Evolutionary conservation across 2,329 filamentous ascomycete genomes (phyloP).

Genomic region (Coniochaeta ligniaria): DNA sequence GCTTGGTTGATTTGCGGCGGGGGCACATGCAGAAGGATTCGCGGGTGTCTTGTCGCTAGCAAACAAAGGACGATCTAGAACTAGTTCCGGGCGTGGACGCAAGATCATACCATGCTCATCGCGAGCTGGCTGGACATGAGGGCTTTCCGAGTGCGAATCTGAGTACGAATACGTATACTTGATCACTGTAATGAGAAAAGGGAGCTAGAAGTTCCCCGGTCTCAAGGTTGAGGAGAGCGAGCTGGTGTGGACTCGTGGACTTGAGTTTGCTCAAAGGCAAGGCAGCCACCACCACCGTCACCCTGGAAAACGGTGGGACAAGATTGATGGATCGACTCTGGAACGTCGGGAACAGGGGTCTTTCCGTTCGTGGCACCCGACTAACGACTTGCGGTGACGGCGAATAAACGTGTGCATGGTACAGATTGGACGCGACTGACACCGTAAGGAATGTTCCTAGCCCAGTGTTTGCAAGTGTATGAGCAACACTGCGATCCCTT

Average conservation of each 20-base stretch:
- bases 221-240: background rate
- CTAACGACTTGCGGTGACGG: background rate
- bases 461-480: background rate
- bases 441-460: background rate
- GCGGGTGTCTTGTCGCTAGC: background rate
- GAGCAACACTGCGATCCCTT: background rate
- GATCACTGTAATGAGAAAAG: background rate
- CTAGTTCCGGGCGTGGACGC: background rate
- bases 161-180: background rate
- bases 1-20: background rate
- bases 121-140: background rate
- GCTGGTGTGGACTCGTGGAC: background rate
- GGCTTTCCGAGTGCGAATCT: background rate
- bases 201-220: background rate
- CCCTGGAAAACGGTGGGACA: background rate
- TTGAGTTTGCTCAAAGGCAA: background rate
- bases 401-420: background rate
- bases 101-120: background rate
- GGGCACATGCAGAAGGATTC: background rate
- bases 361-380: background rate
- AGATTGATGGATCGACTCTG: background rate
- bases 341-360: background rate
- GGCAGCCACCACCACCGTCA: background rate
- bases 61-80: background rate
- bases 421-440: background rate